A percentile compares a stretch with the other conserved stretches of the same genome.
Conservation (phyloP, 2,329 filamentous ascomycete species). For the Calonectria pauciramosa region DNA sequence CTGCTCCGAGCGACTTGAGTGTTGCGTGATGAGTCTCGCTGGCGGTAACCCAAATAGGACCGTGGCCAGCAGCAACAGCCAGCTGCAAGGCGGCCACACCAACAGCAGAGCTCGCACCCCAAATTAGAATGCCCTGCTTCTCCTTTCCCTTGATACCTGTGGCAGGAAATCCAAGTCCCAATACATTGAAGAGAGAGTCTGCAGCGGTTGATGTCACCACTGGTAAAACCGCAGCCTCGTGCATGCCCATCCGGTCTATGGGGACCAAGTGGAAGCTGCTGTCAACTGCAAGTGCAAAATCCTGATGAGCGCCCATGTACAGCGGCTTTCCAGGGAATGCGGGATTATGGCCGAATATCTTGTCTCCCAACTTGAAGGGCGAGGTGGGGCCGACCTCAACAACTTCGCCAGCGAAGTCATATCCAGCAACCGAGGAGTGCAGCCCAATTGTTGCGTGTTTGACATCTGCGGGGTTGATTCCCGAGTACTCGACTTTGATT, state of each 20-base stretch:
- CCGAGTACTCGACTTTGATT: slow-evolving; percentile 9
- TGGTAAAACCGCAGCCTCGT: neutral
- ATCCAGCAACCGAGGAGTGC: neutral
- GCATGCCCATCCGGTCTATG: neutral
- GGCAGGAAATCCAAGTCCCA: neutral
- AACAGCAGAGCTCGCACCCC: neutral
- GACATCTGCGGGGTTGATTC: slow-evolving; percentile 6
- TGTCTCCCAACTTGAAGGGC: neutral
- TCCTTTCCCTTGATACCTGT: neutral
- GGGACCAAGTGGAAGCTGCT: neutral
- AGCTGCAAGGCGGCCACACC: neutral
- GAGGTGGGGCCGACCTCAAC: neutral
- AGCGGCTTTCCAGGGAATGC: neutral
- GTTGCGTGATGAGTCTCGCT: neutral
- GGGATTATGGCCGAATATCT: neutral
- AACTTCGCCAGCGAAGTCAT: slow-evolving; percentile 6
- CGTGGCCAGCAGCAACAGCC: neutral
- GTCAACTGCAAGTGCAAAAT: neutral
- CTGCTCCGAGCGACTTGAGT: neutral
- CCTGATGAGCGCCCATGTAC: neutral
- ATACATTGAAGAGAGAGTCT: neutral
- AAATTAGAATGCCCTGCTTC: neutral
- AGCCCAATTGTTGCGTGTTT: neutral
- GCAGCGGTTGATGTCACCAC: neutral
- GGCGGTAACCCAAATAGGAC: neutral